Conservation (phyloP, 2,329 filamentous ascomycete species). For the Drechslerella coelobrocha region DNA sequence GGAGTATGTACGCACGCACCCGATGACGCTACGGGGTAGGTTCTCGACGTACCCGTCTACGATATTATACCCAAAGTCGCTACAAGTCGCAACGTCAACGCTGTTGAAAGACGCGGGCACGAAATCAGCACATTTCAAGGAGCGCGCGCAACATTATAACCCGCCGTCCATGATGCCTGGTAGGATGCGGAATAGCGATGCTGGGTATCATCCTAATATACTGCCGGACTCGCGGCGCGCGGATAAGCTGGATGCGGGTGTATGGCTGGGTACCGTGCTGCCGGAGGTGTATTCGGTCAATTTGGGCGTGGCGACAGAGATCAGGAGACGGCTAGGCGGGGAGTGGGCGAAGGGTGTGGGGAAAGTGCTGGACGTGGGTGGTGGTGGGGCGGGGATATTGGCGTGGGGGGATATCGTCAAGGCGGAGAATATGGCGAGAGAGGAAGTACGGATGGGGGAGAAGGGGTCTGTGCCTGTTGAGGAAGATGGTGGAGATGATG, state of each 20-base stretch:
- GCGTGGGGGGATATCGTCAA: slow-evolving; percentile 80
- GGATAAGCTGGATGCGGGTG: slow-evolving; percentile 37
- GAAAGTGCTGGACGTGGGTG: slow-evolving; percentile 75
- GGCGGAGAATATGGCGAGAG: slow-evolving; percentile 80
- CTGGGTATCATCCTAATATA: slow-evolving; percentile 41
- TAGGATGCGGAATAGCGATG: neutral
- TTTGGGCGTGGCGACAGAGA: slow-evolving; percentile 73
- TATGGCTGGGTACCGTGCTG: slow-evolving; percentile 44
- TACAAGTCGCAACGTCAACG: slow-evolving; percentile 13
- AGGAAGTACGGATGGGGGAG: slow-evolving; percentile 61
- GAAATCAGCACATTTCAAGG: slow-evolving; percentile 30
- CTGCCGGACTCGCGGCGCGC: slow-evolving; percentile 23
- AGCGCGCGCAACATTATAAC: slow-evolving; percentile 15
- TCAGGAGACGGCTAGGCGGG: slow-evolving; percentile 73
- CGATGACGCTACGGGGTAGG: slow-evolving; percentile 21
- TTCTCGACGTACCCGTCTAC: slow-evolving; percentile 34
- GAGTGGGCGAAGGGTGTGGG: slow-evolving; percentile 71
- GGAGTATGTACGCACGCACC: slow-evolving; percentile 35
- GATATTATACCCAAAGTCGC: slow-evolving; percentile 15
- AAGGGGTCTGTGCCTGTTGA: slow-evolving; percentile 54
- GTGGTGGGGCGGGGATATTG: slow-evolving; percentile 73
- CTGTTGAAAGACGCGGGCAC: slow-evolving; percentile 21
- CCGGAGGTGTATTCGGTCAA: slow-evolving; percentile 74
- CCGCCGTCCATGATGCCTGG: slow-evolving; percentile 18
- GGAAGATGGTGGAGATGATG: slow-evolving; percentile 36